These are phyloP conservation scores for Angophora floribunda DNA, from an alignment of 345 rosid species.

Conservation along the genomic window DNA sequence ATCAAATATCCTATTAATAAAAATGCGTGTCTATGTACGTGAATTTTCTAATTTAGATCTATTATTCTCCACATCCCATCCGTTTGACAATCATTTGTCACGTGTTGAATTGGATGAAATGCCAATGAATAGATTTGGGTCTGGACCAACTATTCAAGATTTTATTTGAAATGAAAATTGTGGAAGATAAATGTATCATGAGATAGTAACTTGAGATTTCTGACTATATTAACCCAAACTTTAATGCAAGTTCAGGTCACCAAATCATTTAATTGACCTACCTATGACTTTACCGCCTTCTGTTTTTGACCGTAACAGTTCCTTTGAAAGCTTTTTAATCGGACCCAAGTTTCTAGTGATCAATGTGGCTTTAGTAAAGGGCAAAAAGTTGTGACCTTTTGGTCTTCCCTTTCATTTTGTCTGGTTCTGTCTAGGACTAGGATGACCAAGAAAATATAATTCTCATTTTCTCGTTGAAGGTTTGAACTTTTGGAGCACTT, in stretches of 20 bases:
- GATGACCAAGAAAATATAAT: neutral
- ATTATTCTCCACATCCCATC: neutral
- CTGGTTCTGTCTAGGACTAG: neutral
- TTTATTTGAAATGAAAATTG: neutral
- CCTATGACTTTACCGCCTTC: neutral
- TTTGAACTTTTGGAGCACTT: neutral
- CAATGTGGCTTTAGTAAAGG: neutral
- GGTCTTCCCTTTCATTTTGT: neutral
- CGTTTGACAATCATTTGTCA: neutral
- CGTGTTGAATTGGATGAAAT: neutral
- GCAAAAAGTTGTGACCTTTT: neutral
- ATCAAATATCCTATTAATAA: neutral
- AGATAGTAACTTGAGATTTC: neutral
- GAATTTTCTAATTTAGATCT: neutral
- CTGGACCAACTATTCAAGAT: neutral
- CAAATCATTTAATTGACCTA: neutral
- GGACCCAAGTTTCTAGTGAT: neutral
- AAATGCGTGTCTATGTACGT: accelerated
- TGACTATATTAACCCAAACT: neutral
- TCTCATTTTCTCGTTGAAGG: neutral
- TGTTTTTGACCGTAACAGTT: neutral
- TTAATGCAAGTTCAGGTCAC: neutral
- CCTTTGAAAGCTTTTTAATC: neutral
- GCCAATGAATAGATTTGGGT: neutral
- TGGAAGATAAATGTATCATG: neutral